These are phyloP conservation scores for Aulographum hederae DNA, from an alignment of 2,329 filamentous ascomycete species.

Conservation along the genomic window DNA sequence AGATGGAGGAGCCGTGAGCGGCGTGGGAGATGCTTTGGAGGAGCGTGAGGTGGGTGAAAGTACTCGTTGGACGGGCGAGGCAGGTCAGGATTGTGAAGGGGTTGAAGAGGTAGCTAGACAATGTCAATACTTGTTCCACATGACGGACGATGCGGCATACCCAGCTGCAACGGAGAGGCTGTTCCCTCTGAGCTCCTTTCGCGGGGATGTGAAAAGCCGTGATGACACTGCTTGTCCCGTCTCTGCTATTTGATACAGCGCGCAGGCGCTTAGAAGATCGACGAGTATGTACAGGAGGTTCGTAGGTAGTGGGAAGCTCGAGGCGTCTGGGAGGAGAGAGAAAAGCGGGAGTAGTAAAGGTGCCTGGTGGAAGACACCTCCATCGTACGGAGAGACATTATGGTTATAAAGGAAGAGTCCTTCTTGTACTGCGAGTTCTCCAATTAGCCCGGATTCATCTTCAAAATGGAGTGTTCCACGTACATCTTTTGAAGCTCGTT, in stretches of 20 bases:
- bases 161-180: constrained; percentile 60
- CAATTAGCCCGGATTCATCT: background rate
- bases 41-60: constrained; percentile 78
- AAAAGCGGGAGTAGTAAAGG: constrained; percentile 84
- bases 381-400: constrained; percentile 93
- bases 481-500: constrained; percentile 94
- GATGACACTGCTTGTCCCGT: constrained; percentile 64
- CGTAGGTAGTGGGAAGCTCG: constrained; percentile 51
- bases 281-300: constrained; percentile 63
- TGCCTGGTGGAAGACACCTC: constrained; percentile 61
- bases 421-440: constrained; percentile 55
- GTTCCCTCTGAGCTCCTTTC: constrained; percentile 57
- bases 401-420: constrained; percentile 90
- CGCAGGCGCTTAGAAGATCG: constrained; percentile 67
- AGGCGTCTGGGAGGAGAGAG: constrained; percentile 60
- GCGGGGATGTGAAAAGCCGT: constrained; percentile 57
- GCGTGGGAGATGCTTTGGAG: constrained; percentile 71
- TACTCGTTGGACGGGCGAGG: constrained; percentile 70
- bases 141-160: constrained; percentile 27
- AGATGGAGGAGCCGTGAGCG: constrained; percentile 49
- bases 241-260: constrained; percentile 60
- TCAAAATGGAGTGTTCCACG: constrained; percentile 20
- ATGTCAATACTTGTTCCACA: background rate
- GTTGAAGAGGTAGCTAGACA: constrained; percentile 68
- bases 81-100: constrained; percentile 87